These are phyloP conservation scores for Pleurotus salmoneostramineus DNA, from an alignment of 768 basidiomycete species.

Conservation along the genomic window DNA sequence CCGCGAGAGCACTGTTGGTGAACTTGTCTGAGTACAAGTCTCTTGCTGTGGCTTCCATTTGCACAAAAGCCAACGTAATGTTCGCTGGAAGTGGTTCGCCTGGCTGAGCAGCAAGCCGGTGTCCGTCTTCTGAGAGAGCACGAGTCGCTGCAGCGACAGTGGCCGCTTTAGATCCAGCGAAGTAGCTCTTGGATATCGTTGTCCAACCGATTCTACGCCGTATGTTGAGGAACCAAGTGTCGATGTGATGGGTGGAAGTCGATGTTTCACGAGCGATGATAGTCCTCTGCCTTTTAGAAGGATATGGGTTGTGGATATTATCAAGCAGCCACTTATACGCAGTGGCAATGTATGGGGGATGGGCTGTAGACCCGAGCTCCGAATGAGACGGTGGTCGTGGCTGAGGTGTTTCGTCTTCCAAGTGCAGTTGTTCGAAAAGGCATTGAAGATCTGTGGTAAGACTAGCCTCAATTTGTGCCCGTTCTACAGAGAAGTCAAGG, in stretches of 20 bases:
- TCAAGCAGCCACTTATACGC: constrained; percentile 25
- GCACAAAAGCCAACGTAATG: constrained; percentile 16
- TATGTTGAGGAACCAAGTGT: constrained; percentile 43
- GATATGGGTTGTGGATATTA: constrained; percentile 34
- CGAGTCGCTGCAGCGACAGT: constrained; percentile 34
- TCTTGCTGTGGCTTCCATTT: constrained; percentile 22
- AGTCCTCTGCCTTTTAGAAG: constrained; percentile 18
- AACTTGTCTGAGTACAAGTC: constrained; percentile 23
- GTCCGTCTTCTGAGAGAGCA: constrained; percentile 21
- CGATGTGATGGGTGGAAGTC: constrained; percentile 25
- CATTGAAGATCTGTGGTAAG: constrained; percentile 11
- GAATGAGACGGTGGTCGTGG: neutral
- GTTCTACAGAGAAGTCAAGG: constrained; percentile 3
- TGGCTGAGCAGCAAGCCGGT: constrained; percentile 11
- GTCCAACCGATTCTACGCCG: constrained; percentile 56
- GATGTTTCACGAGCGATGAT: constrained; percentile 21
- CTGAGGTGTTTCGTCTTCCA: neutral
- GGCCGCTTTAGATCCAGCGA: constrained; percentile 25
- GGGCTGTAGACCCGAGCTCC: constrained; percentile 1
- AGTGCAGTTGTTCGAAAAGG: constrained; percentile 9
- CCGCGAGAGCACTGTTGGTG: constrained; percentile 21
- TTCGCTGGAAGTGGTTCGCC: constrained; percentile 15
- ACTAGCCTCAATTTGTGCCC: constrained; percentile 2
- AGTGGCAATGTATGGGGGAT: constrained; percentile 22
- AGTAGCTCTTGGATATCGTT: constrained; percentile 26